Conservation (phyloP, 371 early-diverging fungal species). For the Mucor plumbeus region DNA sequence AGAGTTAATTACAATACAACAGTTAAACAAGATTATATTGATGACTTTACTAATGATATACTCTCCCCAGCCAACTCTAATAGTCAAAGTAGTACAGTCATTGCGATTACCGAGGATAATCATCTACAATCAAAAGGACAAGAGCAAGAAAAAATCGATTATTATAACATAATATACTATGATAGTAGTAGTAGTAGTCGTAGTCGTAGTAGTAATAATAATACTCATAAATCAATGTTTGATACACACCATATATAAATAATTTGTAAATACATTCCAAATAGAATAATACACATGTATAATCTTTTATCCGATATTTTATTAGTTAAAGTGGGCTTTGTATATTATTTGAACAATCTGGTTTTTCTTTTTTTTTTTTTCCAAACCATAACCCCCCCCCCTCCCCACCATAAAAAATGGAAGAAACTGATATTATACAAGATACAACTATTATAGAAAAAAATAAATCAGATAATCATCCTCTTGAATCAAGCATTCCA, state of each 20-base stretch:
- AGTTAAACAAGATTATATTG: not conserved
- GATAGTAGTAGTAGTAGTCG: not conserved
- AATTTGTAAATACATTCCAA: not conserved
- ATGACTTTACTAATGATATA: not conserved
- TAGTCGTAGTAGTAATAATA: not conserved
- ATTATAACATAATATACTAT: not conserved
- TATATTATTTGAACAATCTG: not conserved
- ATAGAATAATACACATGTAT: not conserved
- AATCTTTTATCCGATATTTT: slow-evolving; percentile 1
- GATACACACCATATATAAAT: not conserved
- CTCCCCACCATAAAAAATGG: not conserved
- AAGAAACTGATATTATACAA: not conserved
- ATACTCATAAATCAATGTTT: not conserved
- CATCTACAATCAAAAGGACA: too few relatives aligned
- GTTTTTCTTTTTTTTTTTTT: not conserved
- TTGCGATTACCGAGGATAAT: not conserved
- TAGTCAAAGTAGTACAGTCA: not conserved
- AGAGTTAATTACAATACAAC: not conserved
- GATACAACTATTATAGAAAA: not conserved
- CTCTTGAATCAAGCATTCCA: slow-evolving; percentile 14
- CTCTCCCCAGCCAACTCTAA: not conserved
- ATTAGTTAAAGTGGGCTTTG: not conserved
- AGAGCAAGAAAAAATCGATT: not conserved
- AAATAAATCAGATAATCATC: not conserved
- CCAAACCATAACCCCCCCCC: too few relatives aligned